Evolutionary conservation across 805 yeast genomes (phyloP), one percentile per base, ranked within the genome.

Genomic region (Candida rishiriensis): DNA sequence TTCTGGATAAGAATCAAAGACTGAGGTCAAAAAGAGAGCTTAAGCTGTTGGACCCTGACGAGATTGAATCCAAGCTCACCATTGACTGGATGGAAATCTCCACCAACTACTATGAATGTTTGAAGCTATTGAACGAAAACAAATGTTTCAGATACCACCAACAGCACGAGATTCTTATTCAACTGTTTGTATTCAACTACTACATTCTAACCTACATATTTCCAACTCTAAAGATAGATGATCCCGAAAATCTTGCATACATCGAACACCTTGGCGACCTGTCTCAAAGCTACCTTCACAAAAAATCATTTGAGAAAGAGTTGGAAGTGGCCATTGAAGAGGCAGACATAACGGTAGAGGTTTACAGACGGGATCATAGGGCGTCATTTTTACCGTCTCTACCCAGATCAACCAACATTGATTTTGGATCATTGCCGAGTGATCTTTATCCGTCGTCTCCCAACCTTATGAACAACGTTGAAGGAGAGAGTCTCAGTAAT

Each of bases 51-150:
- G 38, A 16, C 18, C 7, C 32, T 4, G 26, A 7, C 26, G 37
- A 42, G 15, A 26, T 47, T 8, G 36, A 46, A 5, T 36, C 50
- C 26, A 41, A 36, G 9, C 15, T 46, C 14, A 40, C 47, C 21
- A 47, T 53, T 18, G 33, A 42, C 9, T 57, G 62, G 62, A 48
- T 57, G 9, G 62, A 54, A 35, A 47, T 51, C 5, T 55, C 60
- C 10, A 39, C 54, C 9, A 50, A 40, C 18, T 56, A 56, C 38
- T 40, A 56, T n/a, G 48, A 51, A 14, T 39, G 48, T n/a, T 38
- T 57, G 10, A 47, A 53, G 36, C 35, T 50, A 3, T 38, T 53
- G 8, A 21, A 28, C 10, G 47, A 50, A 8, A 43, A 43, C 29
- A 33, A 41, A 11, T 40, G 46, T 12, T 50, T 55, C 34, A 43